Evolutionary conservation across 306 rosid species (phyloP).

Genomic region (Rubus idaeus): DNA sequence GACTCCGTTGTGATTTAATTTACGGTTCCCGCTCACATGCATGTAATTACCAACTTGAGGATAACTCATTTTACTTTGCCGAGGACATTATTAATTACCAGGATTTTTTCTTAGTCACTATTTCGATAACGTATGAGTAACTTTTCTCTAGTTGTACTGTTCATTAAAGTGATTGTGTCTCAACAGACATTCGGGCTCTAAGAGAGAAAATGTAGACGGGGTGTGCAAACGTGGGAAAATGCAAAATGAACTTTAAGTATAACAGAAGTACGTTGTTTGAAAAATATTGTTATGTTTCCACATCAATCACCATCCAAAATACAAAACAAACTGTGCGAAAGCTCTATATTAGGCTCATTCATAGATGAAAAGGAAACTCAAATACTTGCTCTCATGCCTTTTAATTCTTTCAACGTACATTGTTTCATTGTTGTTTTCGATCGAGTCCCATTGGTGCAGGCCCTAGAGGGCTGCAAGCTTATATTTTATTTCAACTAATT

Average conservation of each 20-base stretch:
- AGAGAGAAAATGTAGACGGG: neutral
- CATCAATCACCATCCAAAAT: constrained; percentile 12
- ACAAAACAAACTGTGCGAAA: neutral
- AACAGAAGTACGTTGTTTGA: neutral
- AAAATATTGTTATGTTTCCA: neutral
- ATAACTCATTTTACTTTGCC: too few relatives aligned
- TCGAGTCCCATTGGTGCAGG: neutral
- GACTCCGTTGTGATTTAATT: too few relatives aligned
- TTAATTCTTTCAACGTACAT: neutral
- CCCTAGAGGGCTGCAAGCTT: neutral
- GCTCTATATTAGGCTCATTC: too few relatives aligned
- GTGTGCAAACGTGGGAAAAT: neutral
- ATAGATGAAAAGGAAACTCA: neutral
- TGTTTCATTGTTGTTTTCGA: neutral
- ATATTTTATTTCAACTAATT: too few relatives aligned
- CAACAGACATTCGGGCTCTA: too few relatives aligned
- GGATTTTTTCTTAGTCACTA: too few relatives aligned
- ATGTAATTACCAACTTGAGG: too few relatives aligned
- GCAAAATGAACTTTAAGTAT: neutral
- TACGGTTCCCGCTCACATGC: too few relatives aligned
- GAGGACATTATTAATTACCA: too few relatives aligned
- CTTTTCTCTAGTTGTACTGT: neutral
- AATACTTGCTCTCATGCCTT: neutral
- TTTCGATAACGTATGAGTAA: neutral
- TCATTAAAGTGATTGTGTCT: too few relatives aligned